Evolutionary conservation across 2,329 filamentous ascomycete species (phyloP).

Genomic region (Colletotrichum scovillei): DNA sequence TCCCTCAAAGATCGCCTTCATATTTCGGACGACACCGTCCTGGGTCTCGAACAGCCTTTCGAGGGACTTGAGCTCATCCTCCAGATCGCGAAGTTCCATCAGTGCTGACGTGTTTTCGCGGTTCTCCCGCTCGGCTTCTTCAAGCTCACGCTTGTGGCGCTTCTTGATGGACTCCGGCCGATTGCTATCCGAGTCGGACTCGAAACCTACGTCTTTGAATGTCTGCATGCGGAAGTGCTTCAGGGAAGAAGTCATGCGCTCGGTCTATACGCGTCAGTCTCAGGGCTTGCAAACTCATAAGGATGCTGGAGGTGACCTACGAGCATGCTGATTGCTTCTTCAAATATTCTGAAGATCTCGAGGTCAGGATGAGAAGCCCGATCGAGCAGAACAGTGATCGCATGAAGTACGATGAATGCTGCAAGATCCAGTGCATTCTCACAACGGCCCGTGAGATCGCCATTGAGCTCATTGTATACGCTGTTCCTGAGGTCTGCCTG

Average conservation of each 20-base stretch:
- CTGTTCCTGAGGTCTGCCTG: conserved; percentile 72
- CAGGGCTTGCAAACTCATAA: too few species aligned
- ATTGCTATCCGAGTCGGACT: conserved; percentile 52
- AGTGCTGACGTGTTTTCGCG: conserved; percentile 72
- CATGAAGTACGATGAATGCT: conserved; percentile 70
- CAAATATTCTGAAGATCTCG: conserved; percentile 73
- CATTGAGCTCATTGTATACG: conserved; percentile 74
- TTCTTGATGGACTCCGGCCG: conserved; percentile 55
- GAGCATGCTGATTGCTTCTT: conserved; percentile 73
- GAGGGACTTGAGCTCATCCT: conserved; percentile 71
- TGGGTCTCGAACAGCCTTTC: conserved; percentile 69
- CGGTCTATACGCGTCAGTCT: conserved; percentile 55
- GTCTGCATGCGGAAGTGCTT: conserved; percentile 71
- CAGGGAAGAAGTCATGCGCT: conserved; percentile 71
- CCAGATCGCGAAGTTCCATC: conserved; percentile 71
- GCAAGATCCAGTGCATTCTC: conserved; percentile 72
- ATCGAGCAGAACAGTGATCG: conserved; percentile 71
- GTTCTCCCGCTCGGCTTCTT: conserved; percentile 64
- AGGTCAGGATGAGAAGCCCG: conserved; percentile 69
- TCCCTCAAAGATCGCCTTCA: conserved; percentile 17
- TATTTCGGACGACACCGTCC: conserved; percentile 55
- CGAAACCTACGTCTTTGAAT: conserved; percentile 51
- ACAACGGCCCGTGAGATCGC: conserved; percentile 70
- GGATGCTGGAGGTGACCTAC: conserved; percentile 47
- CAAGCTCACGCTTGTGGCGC: conserved; percentile 50